A percentile compares a stretch with the other conserved stretches of the same genome.
These are phyloP conservation scores for Fraxinus baroniana DNA, from an alignment of 305 asterid genomes.

Conservation along the genomic window DNA sequence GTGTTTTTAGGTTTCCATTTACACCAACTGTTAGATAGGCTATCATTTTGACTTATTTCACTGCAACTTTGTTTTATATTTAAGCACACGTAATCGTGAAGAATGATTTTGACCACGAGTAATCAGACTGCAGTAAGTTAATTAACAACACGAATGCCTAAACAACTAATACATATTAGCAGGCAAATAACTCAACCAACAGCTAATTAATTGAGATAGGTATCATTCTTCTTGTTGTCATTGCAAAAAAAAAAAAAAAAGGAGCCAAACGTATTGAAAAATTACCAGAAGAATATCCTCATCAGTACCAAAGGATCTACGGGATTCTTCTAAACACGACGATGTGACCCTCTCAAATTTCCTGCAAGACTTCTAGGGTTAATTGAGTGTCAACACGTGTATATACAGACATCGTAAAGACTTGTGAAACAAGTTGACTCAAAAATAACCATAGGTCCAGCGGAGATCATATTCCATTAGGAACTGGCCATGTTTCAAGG, in stretches of 20 bases:
- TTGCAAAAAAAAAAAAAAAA: background rate
- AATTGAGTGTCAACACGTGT: background rate
- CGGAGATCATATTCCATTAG: background rate
- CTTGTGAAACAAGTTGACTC: background rate
- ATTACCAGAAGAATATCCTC: conserved; percentile 94
- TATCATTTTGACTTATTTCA: background rate
- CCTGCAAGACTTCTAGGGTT: conserved; percentile 38
- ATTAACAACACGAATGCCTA: background rate
- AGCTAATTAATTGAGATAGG: background rate
- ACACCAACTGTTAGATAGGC: background rate
- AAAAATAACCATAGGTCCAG: background rate
- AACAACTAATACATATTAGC: background rate
- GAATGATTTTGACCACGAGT: background rate
- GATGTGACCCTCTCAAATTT: conserved; percentile 64
- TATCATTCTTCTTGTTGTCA: background rate
- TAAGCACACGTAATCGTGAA: background rate
- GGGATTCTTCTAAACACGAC: conserved; percentile 74
- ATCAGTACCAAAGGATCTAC: conserved; percentile 90
- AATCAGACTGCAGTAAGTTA: background rate
- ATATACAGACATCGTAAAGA: background rate
- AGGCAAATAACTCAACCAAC: background rate
- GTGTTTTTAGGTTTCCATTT: background rate
- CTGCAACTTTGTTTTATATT: background rate
- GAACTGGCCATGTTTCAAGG: background rate
- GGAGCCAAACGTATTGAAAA: background rate